Conservation (phyloP, 352 stramenopile genomes). For the Elongisporangium prolatum region DNA sequence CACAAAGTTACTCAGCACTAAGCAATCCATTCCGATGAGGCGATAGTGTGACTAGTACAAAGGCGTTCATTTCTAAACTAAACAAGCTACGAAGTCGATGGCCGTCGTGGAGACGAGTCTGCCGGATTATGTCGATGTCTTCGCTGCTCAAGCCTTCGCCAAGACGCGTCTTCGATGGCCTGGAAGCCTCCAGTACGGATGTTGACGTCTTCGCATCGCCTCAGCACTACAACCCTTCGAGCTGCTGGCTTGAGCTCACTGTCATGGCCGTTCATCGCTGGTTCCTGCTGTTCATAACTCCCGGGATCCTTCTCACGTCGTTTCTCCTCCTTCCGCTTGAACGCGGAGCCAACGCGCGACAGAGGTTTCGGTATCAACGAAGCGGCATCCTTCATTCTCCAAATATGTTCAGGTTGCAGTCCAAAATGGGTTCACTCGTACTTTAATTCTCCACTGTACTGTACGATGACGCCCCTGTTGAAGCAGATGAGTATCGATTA, state of each 20-base stretch:
- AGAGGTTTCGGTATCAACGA: background rate
- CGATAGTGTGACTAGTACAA: too few species aligned
- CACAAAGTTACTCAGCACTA: background rate
- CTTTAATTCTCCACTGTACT: background rate
- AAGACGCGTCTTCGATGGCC: slow-evolving; percentile 57
- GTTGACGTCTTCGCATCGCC: slow-evolving; percentile 59
- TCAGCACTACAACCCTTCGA: slow-evolving; percentile 33
- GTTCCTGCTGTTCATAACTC: slow-evolving; percentile 1
- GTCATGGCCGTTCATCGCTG: slow-evolving; percentile 2
- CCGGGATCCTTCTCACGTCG: background rate
- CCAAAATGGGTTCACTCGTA: background rate
- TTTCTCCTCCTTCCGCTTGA: background rate
- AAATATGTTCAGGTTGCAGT: background rate
- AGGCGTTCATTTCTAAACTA: background rate
- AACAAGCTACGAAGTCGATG: background rate
- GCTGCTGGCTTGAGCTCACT: slow-evolving; percentile 7
- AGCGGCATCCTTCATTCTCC: background rate
- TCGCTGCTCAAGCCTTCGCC: background rate
- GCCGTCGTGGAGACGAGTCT: background rate
- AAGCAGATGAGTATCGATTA: background rate
- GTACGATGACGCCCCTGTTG: background rate
- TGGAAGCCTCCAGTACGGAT: slow-evolving; percentile 77
- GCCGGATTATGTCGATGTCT: background rate
- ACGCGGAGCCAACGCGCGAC: background rate
- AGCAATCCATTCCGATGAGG: too few species aligned